Evolutionary conservation across 305 asterid genomes (phyloP).

Genomic region (Solanum chacoense): DNA sequence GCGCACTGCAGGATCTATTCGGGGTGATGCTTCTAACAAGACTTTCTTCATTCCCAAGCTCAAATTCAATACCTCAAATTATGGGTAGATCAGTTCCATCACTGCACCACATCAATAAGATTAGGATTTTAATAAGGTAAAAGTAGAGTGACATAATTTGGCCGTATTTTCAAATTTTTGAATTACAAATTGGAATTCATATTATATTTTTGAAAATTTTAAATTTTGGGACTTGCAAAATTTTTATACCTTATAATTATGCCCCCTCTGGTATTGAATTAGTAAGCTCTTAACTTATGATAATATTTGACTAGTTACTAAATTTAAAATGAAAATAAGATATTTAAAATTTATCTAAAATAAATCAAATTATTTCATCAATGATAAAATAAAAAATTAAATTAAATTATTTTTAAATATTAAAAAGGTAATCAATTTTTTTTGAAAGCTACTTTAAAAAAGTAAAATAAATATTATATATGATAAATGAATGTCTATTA

Average conservation of each 20-base stretch:
- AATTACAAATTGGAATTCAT: neutral
- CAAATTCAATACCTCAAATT: neutral
- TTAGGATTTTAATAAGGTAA: neutral
- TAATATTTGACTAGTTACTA: too few species aligned
- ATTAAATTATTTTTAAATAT: too few species aligned
- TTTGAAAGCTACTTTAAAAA: neutral
- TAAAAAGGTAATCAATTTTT: neutral
- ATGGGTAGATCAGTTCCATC: rapidly evolving
- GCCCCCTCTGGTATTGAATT: neutral
- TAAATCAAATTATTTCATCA: too few species aligned
- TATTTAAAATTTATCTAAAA: too few species aligned
- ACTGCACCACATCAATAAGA: neutral
- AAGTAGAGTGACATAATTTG: neutral
- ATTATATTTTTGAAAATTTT: neutral
- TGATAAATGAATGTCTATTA: neutral
- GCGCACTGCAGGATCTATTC: neutral
- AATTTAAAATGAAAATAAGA: too few species aligned
- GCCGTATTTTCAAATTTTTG: neutral
- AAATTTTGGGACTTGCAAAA: neutral
- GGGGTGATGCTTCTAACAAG: neutral
- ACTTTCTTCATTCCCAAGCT: neutral
- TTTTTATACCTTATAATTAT: neutral
- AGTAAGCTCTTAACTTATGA: neutral
- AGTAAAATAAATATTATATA: too few species aligned
- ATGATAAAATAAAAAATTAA: too few species aligned